Base-by-base conservation (phyloP, 2,329 filamentous ascomycete genomes). In the Aspergillus sp. region DNA sequence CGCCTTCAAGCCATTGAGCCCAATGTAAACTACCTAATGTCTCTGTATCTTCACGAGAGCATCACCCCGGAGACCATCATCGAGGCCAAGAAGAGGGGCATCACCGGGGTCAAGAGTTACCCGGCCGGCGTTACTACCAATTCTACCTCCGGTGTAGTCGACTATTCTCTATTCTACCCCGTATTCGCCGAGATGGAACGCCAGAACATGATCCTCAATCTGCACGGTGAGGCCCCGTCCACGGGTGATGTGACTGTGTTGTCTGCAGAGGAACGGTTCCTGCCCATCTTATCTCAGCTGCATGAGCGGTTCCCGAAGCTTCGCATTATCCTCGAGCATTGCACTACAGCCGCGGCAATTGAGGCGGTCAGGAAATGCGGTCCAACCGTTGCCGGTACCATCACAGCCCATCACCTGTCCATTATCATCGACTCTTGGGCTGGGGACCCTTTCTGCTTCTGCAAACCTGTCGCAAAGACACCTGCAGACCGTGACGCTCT, bases 111-210 rank as follows among this genome's bases (percentile, higher is more conserved):
- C 51, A 65, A 66, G 56, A 61, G 63, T 47, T 66, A 68, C 46
- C 59, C 60, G 28, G 59, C 65, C n/a, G 71, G 71, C 44, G 76
- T 79, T 34, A 79, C 77, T 3, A 80, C 77, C 44, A 81, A 83
- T 60, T 81, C 78, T 3, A 73, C 74, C 33, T 64, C 68, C 6
- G 72, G 72, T 4, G 71, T 74, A 2, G 58, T 71, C 38, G 69
- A 72, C 53, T 71, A 71, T 48, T 62, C 65, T 6, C 54, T 62
- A 10, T 71, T 72, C 55, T 73, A 72, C 48, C 68, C 70, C 4
- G 86, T 91, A 9, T 94, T 97, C 62, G 79, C 77, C n/a, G 86
- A 87, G 54, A 96, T 97, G 90, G 85, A 95, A 63, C 72, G 82
- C 49, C 80, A 89, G 55, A 82, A 83, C 55, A 74, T 95, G 63